Evolutionary conservation across 345 rosid species (phyloP).

Genomic region (Citrus trifoliata): DNA sequence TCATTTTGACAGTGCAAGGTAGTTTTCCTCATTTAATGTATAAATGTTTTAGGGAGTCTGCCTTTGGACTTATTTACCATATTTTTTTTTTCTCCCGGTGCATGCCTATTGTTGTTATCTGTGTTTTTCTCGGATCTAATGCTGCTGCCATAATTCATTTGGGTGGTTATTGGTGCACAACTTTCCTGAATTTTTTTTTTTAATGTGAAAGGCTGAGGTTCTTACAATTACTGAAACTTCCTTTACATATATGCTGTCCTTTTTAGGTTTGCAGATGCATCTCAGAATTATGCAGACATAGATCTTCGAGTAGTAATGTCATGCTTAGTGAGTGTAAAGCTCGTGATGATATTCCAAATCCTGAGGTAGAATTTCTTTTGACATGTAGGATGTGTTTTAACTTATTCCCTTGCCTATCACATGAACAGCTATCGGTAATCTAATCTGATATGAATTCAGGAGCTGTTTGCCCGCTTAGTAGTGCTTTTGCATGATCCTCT

Average conservation of each 20-base stretch:
- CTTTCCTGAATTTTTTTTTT: background rate
- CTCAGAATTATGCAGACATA: constrained; percentile 72
- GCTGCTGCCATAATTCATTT: background rate
- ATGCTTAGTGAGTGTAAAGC: constrained; percentile 79
- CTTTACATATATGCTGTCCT: constrained; percentile 23
- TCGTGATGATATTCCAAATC: constrained; percentile 79
- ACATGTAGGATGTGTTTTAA: constrained; percentile 13
- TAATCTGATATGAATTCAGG: constrained; percentile 44
- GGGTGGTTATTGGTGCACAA: constrained; percentile 7
- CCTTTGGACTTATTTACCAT: background rate
- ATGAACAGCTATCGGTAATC: constrained; percentile 12
- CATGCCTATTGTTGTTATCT: background rate
- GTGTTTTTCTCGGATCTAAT: background rate
- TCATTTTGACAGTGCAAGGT: background rate
- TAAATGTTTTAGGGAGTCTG: background rate
- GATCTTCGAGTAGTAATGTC: constrained; percentile 49
- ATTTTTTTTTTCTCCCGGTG: background rate
- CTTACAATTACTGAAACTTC: background rate
- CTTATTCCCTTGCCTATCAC: constrained; percentile 2
- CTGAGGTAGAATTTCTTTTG: constrained; percentile 55
- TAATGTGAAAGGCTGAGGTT: constrained; percentile 2
- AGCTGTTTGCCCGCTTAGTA: constrained; percentile 86
- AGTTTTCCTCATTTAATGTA: background rate
- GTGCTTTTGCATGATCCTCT: constrained; percentile 96
- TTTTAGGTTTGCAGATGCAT: constrained; percentile 95